Evolutionary conservation across 257 asterid genomes (phyloP), one percentile per base, ranked within the genome.

Genomic region (Fraxinus quadrangulata): DNA sequence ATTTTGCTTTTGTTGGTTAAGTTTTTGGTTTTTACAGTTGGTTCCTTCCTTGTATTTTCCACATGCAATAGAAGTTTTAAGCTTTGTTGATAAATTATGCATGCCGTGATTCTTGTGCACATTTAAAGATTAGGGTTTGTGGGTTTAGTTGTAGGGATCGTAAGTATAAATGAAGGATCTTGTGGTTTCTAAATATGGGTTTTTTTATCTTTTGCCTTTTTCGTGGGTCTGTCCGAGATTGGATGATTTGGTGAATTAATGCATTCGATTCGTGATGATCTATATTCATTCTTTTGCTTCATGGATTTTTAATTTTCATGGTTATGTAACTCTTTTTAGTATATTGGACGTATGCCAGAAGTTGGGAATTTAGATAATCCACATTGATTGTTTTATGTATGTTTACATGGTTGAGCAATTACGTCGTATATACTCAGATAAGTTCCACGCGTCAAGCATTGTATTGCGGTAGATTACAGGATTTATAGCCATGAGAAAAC

Each of bases 81-180:
- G 79, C 31, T 24, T 56, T 72, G 68, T 31, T 33, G 9, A 16
- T 31, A 14, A 28, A 13, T 19, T 21, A 24, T 79, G 73, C 42
- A 78, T 80, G 69, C 68, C 70, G 42, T 74, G 73, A 65, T 30
- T 79, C 67, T 76, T 73, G 34, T n/a, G 63, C 28, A 12, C 19
- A 16, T n/a, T 79, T 66, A 56, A 61, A 59, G 59, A 51, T 59
- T 73, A 67, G 84, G 82, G 74, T 73, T 10, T 72, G 10, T 67
- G 79, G 17, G 37, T 75, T 68, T 16, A 12, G 26, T 51, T 56
- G 33, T 59, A 21, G 77, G 24, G 65, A 14, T 70, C 70, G 10
- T 67, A 17, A 24, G 45, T 51, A 17, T 6, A 31, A 11, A 17
- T 67, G 42, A 70, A 71, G 36, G 76, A 67, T 66, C 37, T 73